A percentile compares a stretch with the other conserved stretches of the same genome.
These are phyloP conservation scores for Solanum tarijense DNA, from an alignment of 257 asterid genomes.

Conservation along the genomic window DNA sequence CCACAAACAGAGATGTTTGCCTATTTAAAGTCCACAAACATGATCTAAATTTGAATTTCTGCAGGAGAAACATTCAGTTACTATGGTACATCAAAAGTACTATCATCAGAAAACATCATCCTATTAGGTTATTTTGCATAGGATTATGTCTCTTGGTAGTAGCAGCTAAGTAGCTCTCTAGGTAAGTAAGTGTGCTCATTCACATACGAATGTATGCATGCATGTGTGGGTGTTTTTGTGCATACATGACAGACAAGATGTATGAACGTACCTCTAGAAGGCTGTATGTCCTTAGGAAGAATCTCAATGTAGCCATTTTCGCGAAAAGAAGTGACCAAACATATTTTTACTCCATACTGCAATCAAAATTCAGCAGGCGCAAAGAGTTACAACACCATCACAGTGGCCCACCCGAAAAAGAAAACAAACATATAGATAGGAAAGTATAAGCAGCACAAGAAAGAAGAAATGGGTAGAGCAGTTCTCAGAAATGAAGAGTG, in stretches of 20 bases:
- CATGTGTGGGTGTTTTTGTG: background rate
- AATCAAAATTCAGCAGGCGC: background rate
- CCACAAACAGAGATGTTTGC: background rate
- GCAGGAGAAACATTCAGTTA: background rate
- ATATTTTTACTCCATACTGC: slow-evolving; percentile 77
- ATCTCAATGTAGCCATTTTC: slow-evolving; percentile 78
- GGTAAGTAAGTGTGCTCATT: background rate
- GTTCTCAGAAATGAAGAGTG: background rate
- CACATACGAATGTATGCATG: background rate
- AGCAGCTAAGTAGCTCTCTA: background rate
- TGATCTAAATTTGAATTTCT: background rate
- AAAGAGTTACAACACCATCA: background rate
- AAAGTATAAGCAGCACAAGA: background rate
- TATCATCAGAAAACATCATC: background rate
- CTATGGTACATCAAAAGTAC: background rate
- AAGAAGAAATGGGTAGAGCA: background rate
- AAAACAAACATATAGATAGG: background rate
- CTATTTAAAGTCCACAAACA: background rate
- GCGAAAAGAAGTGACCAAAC: slow-evolving; percentile 81
- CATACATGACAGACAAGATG: background rate
- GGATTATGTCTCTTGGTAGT: background rate
- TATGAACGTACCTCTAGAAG: slow-evolving; percentile 54
- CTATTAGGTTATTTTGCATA: background rate
- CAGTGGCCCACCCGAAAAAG: background rate
- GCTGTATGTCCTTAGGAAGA: slow-evolving; percentile 56